These are phyloP conservation scores for Podila horticola DNA, from an alignment of 192 early-diverging fungal species.

Conservation along the genomic window DNA sequence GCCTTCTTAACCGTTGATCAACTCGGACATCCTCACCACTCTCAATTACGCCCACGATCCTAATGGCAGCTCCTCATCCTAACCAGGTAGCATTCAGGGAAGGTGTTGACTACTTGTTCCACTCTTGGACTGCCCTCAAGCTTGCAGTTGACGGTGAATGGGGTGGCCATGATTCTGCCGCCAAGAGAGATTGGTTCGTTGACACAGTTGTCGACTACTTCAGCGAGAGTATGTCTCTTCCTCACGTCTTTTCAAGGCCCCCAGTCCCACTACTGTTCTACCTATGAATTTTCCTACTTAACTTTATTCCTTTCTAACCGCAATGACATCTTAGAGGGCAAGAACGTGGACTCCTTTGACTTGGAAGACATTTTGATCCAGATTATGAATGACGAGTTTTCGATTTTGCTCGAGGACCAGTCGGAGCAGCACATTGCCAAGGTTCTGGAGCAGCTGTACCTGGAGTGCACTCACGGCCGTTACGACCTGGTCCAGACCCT, in stretches of 20 bases:
- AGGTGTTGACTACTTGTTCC: slow-evolving; percentile 69
- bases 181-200: slow-evolving; percentile 77
- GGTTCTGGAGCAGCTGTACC: slow-evolving; percentile 53
- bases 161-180: slow-evolving; percentile 72
- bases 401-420: slow-evolving; percentile 63
- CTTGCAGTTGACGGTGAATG: slow-evolving; percentile 76
- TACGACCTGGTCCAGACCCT: slow-evolving; percentile 46
- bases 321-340: no score
- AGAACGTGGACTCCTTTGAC: slow-evolving; percentile 61
- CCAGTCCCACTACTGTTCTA: no score
- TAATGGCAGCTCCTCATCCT: slow-evolving; percentile 46
- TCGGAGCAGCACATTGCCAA: slow-evolving; percentile 65
- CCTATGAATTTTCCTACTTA: background rate
- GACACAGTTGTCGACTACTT: slow-evolving; percentile 73
- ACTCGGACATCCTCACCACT: background rate
- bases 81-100: slow-evolving; percentile 66
- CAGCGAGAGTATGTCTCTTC: slow-evolving; percentile 54
- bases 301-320: no score
- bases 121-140: slow-evolving; percentile 77
- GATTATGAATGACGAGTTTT: slow-evolving; percentile 68
- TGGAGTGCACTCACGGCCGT: slow-evolving; percentile 57
- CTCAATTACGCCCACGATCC: background rate
- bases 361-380: slow-evolving; percentile 63
- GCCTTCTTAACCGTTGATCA: background rate
- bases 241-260: no score